phyloP scores from a whole-genome alignment of 306 rosid genomes.

The Rosa rugosa region DNA sequence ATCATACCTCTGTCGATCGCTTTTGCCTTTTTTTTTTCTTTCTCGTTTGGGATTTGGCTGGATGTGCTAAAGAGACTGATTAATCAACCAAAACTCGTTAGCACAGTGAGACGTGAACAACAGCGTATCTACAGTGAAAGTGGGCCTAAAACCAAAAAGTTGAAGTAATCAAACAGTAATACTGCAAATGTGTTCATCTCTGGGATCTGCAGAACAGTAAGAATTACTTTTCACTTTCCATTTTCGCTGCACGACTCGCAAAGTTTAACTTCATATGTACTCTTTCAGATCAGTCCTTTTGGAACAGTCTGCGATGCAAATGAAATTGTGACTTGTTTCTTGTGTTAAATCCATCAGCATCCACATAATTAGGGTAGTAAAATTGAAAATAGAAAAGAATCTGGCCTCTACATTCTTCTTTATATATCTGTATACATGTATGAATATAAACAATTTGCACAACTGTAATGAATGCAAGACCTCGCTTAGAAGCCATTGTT shows the following conservation, averaged over 20 bases:
- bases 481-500: slow-evolving; percentile 16
- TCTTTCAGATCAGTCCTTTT: too few species aligned
- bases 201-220: not conserved
- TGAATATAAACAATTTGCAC: not conserved
- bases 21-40: too few species aligned
- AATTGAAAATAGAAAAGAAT: not conserved
- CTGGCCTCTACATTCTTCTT: not conserved
- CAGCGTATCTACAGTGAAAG: too few species aligned
- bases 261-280: too few species aligned
- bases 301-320: not conserved
- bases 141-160: too few species aligned
- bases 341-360: not conserved
- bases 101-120: too few species aligned
- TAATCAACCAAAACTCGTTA: too few species aligned
- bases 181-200: not conserved
- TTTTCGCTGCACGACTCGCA: not conserved
- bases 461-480: not conserved
- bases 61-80: too few species aligned
- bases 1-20: too few species aligned
- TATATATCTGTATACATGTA: not conserved
- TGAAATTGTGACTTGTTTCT: too few species aligned
- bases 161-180: too few species aligned
- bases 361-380: not conserved
- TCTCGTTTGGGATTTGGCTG: too few species aligned
- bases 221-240: not conserved